A percentile compares a stretch with the other conserved stretches of the same genome.
Conservation (phyloP, 1,284 basidiomycete genomes). For the Cronartium ribicola region DNA sequence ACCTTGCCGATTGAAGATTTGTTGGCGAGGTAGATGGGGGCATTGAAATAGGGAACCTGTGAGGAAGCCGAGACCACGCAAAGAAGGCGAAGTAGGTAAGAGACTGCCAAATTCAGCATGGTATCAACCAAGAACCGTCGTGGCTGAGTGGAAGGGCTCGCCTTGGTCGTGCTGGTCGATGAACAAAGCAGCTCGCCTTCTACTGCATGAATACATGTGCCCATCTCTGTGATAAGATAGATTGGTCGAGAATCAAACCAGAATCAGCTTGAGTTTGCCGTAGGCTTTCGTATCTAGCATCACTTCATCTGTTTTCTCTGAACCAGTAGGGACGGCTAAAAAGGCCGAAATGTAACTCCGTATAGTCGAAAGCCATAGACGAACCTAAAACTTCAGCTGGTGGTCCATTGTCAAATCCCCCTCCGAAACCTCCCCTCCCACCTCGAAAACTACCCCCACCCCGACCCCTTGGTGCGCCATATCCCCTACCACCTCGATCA, state of each 20-base stretch:
- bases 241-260: not conserved
- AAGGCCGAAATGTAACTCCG: not conserved
- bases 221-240: constrained; percentile 46
- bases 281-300: not conserved
- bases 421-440: constrained; percentile 46
- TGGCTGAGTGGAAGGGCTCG: not conserved
- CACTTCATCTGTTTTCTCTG: not conserved
- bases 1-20: constrained; percentile 94
- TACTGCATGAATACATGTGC: constrained; percentile 84
- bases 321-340: constrained; percentile 6
- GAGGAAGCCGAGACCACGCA: not conserved
- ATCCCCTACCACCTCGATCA: constrained; percentile 43
- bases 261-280: not conserved
- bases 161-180: constrained; percentile 76
- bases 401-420: constrained; percentile 49
- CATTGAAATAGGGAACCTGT: constrained; percentile 91
- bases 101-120: not conserved
- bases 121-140: not conserved
- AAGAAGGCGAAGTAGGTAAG: not conserved
- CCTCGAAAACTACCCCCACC: constrained; percentile 46
- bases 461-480: constrained; percentile 43
- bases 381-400: constrained; percentile 51
- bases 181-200: constrained; percentile 98
- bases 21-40: constrained; percentile 96
- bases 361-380: constrained; percentile 7